Evolutionary conservation across 2,329 filamentous ascomycete species (phyloP).

Genomic region (Boeremia lycopersici): DNA sequence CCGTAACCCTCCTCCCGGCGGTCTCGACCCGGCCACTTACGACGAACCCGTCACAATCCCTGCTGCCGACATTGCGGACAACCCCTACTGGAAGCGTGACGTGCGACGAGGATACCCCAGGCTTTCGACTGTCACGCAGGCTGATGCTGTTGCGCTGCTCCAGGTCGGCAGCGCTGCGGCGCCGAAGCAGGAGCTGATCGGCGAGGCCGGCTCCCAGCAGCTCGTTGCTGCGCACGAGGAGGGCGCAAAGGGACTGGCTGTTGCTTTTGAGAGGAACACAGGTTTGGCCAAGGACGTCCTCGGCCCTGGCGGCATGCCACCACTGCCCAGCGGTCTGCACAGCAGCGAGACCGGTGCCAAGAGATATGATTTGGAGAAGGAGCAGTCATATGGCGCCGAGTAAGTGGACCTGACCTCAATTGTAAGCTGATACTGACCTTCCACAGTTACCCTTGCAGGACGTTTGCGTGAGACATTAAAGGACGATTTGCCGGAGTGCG

Average conservation of each 20-base stretch:
- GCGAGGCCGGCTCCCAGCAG: conserved; percentile 73
- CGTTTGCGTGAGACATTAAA: conserved; percentile 42
- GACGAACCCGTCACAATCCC: conserved; percentile 83
- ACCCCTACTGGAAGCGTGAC: conserved; percentile 97
- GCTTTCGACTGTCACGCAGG: conserved; percentile 79
- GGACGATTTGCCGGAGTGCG: conserved; percentile 4
- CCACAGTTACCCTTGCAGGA: conserved; percentile 53
- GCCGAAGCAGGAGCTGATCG: conserved; percentile 81
- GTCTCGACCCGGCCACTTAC: conserved; percentile 71
- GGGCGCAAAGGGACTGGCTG: conserved; percentile 72
- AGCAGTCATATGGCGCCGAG: conserved; percentile 68
- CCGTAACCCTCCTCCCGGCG: conserved; percentile 83
- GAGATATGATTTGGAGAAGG: conserved; percentile 70
- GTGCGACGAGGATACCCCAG: conserved; percentile 79
- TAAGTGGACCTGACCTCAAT: conserved; percentile 33
- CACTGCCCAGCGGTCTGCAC: conserved; percentile 76
- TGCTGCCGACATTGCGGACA: conserved; percentile 87
- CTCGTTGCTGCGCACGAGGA: conserved; percentile 78
- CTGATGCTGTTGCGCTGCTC: conserved; percentile 83
- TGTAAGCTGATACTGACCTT: conserved; percentile 19
- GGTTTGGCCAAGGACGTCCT: conserved; percentile 64
- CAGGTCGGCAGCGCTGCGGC: conserved; percentile 79
- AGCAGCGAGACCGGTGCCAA: conserved; percentile 63
- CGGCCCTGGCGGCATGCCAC: conserved; percentile 80
- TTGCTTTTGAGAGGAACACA: conserved; percentile 72